Base-by-base conservation (phyloP, 75 land plant species). In the Ceratopteris richardii region DNA sequence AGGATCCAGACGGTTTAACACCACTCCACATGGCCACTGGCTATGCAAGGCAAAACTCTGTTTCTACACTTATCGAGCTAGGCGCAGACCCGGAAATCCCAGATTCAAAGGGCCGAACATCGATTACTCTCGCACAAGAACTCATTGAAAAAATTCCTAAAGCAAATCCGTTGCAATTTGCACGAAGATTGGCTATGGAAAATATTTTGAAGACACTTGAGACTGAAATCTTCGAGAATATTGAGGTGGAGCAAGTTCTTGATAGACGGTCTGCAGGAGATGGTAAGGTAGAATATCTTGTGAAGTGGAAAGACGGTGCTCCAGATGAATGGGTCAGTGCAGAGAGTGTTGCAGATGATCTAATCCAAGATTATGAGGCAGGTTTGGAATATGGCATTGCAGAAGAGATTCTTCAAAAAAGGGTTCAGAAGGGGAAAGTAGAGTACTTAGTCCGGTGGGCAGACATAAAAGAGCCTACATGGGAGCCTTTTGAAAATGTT, bases 1-100 rank as follows among this genome's bases (percentile, higher is more conserved):
- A 62, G 23, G 97, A 91, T 40, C 39, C 57, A 21, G 57, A 56
- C 13, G 92, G 82, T 26, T 72, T 84, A 19, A 79, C 89, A 1
- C 79, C 97, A 9, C 68, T 91, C 7, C 97, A 91, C 69, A 77
- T 91, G 65, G 97, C 97, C 14, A 88, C 97, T 0, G 97, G 97
- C 24, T 91, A 91, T 62, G 81, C 72, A 44, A 72, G 68, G 60
- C 77, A 82, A 7, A 78, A 50, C 16, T 77, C 76, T 13, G 88
- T 72, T 18, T 58, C 53, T 63, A 67, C 77, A 27, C 64, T 91
- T 29, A 31, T 91, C 11, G 84, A 79, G 50, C 67, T 70, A 10
- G 97, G 97, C 4, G 97, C 94, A 12, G 88, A 91, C 44, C 74
- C 83, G 0, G 97, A 84, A 50, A 53, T 66, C 10, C 69, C 57